Conservation (phyloP, 2,329 filamentous ascomycete genomes). For the Aureobasidium leucospermi region DNA sequence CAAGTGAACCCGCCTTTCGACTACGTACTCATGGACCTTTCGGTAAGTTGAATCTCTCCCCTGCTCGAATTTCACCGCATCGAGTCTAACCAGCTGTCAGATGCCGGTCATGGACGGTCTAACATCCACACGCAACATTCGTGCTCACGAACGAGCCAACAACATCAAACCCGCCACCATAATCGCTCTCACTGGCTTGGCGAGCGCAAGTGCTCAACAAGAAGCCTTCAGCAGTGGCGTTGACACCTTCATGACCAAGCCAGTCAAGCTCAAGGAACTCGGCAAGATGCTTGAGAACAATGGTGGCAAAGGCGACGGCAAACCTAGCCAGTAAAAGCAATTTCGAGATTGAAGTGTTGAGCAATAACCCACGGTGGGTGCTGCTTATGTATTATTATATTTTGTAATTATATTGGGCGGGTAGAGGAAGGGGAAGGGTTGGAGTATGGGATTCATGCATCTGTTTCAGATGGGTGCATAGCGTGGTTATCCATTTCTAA, state of each 20-base stretch:
- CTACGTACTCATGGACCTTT: slow-evolving; percentile 40
- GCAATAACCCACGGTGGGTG: not conserved
- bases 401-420: too few relatives aligned
- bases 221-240: slow-evolving; percentile 23
- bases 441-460: too few relatives aligned
- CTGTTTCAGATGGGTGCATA: too few relatives aligned
- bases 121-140: slow-evolving; percentile 13
- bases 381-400: too few relatives aligned
- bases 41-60: not conserved
- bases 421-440: too few relatives aligned
- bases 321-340: not conserved
- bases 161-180: slow-evolving; percentile 17
- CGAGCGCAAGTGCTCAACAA: slow-evolving; percentile 21
- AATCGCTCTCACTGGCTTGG: slow-evolving; percentile 25
- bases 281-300: slow-evolving; percentile 1
- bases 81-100: not conserved
- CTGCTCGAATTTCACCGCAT: not conserved
- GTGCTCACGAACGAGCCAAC: slow-evolving; percentile 13
- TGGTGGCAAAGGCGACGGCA: too few relatives aligned
- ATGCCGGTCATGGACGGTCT: slow-evolving; percentile 14
- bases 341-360: not conserved
- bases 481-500: too few relatives aligned
- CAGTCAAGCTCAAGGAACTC: slow-evolving; percentile 17
- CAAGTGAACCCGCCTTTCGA: slow-evolving; percentile 20
- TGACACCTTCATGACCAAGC: slow-evolving; percentile 26